Base-by-base conservation (phyloP, 179 eudicot genomes). In the Amaranthus tricolor region DNA sequence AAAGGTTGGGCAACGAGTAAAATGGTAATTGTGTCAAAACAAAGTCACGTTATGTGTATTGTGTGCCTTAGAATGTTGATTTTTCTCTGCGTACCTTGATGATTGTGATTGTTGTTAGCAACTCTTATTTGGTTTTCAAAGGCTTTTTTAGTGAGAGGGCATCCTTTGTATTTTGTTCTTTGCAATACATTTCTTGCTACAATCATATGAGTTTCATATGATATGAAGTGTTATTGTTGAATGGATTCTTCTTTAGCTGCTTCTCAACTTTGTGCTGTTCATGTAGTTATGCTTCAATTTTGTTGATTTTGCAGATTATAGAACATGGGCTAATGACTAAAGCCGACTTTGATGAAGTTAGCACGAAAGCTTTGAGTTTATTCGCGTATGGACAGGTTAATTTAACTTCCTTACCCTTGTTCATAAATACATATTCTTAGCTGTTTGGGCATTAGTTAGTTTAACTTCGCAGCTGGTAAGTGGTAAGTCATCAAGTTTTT, bases 371-470 rank as follows among this genome's bases (percentile, higher is more conserved):
- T 49, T 79, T 93, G 82, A 87, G 85, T 74, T 81, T 93, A 58
- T 93, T 95, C 45, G 90, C 93, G 79, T 90, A 88, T 82, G 99
- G 99, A 79, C 99, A 93, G 98, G 95, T 95, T 21, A 72, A 19
- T 64, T 16, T 62, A 17, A 0, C 62, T 68, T 71, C 70, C 72
- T 48, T 56, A 45, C 47, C 52, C 62, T 58, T 48, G 31, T 43
- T 72, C 31, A 53, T 21, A 17, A 53, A 2, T 45, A 8, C 2
- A 59, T 68, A 16, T 47, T 47, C 20, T 47, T 6, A 54, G 20
- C 16, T 57, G 10, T 17, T 14, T 57, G 31, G 60, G 47, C 50
- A 17, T 13, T 67, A 13, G 66, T 7, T 11, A 14, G 59, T 60
- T 52, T 50, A 7, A n/a, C 51, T 12, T 19, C 9, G 9, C 31